Evolutionary conservation across 2,329 filamentous ascomycete genomes (phyloP), one percentile per base, ranked within the genome.

Genomic region (Beauveria australis): DNA sequence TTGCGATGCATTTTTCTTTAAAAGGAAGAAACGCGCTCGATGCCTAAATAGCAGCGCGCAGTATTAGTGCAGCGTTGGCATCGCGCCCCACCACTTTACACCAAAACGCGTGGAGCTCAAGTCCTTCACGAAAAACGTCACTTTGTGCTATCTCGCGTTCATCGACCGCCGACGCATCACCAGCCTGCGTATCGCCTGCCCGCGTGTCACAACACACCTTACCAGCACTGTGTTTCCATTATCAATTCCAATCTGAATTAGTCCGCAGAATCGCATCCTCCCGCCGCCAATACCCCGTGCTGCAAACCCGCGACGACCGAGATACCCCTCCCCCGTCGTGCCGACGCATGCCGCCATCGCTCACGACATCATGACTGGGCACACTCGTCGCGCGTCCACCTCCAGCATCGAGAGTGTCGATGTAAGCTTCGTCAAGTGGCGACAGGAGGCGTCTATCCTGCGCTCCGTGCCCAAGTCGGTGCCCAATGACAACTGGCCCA

Each of bases 401-500:
- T 79, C 79, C 24, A 80, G 76, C 37, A 75, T 76, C 48, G 76
- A 75, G 49, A 77, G 75, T 1, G 66, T 76, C 60, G 73, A 79
- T 61, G 67, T 76, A 30, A 60, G 68, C 51, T 69, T 75, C 46
- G 62, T 71, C 14, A 70, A 65, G 28, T 75, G 71, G 68, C 67
- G 67, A 16, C 67, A 74, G 61, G 74, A 76, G 60, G 66, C 67
- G 14, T 71, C 70, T 0, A 69, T 76, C 41, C 62, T 76, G 19
- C 69, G 67, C 48, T 66, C 67, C 4, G 62, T 68, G 8, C 55
- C 65, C 14, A 69, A 65, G 43, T 63, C 64, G 12, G 64, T 69
- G 10, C 64, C 77, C 58, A 69, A 74, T 14, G 76, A 83, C 65
- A 73, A 83, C 18, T 88, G 84, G 79, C 83, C 85, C 3, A 79